A percentile compares a stretch with the other conserved stretches of the same genome.
These are phyloP conservation scores for Alternaria tenuissima DNA, from an alignment of 2,329 filamentous ascomycete genomes.

Conservation along the genomic window DNA sequence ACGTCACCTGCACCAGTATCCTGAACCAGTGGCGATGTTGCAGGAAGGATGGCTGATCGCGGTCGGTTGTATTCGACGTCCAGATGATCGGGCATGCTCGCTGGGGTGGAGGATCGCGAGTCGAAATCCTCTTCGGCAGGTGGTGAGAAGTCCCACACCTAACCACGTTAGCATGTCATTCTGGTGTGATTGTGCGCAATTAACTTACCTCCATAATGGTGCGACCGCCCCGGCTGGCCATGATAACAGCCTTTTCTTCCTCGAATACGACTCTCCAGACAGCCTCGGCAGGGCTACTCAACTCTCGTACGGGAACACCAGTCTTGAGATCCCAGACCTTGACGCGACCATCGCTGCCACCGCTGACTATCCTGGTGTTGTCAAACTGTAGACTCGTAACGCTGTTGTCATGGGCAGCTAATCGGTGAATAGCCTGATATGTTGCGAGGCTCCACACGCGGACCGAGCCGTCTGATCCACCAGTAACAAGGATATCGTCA, in stretches of 20 bases:
- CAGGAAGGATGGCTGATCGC: constrained; percentile 41
- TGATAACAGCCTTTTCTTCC: constrained; percentile 96
- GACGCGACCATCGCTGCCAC: constrained; percentile 94
- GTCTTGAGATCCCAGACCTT: constrained; percentile 98
- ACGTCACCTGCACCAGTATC: constrained; percentile 35
- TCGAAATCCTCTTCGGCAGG: constrained; percentile 63
- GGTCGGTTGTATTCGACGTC: constrained; percentile 43
- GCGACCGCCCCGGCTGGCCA: constrained; percentile 82
- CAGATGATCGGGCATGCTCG: constrained; percentile 53
- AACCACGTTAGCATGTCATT: constrained; percentile 39
- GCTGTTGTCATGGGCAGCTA: constrained; percentile 97
- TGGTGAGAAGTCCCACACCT: constrained; percentile 96
- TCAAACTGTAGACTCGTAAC: constrained; percentile 98
- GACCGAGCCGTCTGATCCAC: constrained; percentile 94
- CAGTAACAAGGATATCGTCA: constrained; percentile 92
- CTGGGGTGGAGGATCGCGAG: constrained; percentile 52
- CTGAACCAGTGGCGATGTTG: constrained; percentile 35
- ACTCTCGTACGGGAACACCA: constrained; percentile 86
- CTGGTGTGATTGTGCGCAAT: background rate
- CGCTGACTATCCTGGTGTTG: constrained; percentile 92
- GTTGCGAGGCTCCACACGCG: constrained; percentile 93
- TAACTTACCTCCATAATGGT: constrained; percentile 94
- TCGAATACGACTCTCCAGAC: constrained; percentile 99
- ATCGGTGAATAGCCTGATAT: constrained; percentile 89
- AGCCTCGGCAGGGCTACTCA: constrained; percentile 89